phyloP scores from a whole-genome alignment of 208 protist species.

The Blastocrithidia nonstop region DNA sequence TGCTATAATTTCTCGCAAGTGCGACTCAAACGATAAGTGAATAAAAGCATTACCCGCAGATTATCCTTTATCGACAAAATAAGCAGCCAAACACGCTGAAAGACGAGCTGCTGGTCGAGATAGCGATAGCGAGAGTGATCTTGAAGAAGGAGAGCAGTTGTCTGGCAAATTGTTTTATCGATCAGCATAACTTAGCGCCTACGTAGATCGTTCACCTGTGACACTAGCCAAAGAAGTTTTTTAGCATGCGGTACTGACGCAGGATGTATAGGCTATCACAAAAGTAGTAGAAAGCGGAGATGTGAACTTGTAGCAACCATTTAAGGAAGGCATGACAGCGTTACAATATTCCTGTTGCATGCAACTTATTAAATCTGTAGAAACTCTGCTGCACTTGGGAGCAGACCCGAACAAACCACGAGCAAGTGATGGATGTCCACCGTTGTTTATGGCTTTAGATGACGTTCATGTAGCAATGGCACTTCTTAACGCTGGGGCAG shows the following conservation, averaged over 20 bases:
- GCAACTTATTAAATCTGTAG: slow-evolving; percentile 32
- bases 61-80: background rate
- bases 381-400: slow-evolving; percentile 44
- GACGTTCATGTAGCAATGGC: slow-evolving; percentile 40
- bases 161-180: slow-evolving; percentile 74
- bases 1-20: slow-evolving; percentile 39
- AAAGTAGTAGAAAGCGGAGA: slow-evolving; percentile 20
- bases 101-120: slow-evolving; percentile 38
- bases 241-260: slow-evolving; percentile 24
- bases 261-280: slow-evolving; percentile 29
- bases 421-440: slow-evolving; percentile 47
- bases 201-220: slow-evolving; percentile 31
- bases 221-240: slow-evolving; percentile 46
- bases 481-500: slow-evolving; percentile 51
- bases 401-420: slow-evolving; percentile 57
- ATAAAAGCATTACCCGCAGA: background rate
- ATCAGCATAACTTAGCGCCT: slow-evolving; percentile 47
- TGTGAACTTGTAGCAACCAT: slow-evolving; percentile 29
- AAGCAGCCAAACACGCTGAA: background rate
- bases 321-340: slow-evolving; percentile 68
- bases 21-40: too few species aligned
- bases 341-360: slow-evolving; percentile 60
- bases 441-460: slow-evolving; percentile 78
- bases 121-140: slow-evolving; percentile 77
- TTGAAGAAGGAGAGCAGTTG: slow-evolving; percentile 45